These are phyloP conservation scores for Psilocybe sp. DNA, from an alignment of 768 basidiomycete genomes.

Conservation along the genomic window DNA sequence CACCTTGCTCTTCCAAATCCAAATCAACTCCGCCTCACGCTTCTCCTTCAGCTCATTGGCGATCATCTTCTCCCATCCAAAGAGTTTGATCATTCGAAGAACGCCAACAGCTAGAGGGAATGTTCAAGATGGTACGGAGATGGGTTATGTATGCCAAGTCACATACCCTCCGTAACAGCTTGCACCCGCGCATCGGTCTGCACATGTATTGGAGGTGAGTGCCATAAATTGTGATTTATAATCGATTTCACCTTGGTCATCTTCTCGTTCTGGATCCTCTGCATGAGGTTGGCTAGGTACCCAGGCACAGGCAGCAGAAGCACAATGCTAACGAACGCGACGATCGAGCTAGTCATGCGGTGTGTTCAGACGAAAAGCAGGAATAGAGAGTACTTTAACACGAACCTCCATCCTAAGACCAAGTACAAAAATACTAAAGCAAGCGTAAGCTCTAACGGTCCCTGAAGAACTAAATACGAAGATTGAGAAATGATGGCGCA, in stretches of 20 bases:
- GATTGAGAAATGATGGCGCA: no score
- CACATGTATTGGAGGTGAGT: no score
- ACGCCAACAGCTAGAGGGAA: slow-evolving; percentile 45
- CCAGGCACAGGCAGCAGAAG: slow-evolving; percentile 60
- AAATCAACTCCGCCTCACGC: slow-evolving; percentile 59
- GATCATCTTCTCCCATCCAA: slow-evolving; percentile 65
- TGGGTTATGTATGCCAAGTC: background rate
- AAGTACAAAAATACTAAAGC: slow-evolving; percentile 40
- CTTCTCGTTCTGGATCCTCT: slow-evolving; percentile 41
- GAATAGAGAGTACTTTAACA: background rate
- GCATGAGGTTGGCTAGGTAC: slow-evolving; percentile 40
- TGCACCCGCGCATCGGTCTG: slow-evolving; percentile 58
- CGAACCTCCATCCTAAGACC: slow-evolving; percentile 42
- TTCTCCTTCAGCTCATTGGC: slow-evolving; percentile 51
- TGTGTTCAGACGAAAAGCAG: background rate
- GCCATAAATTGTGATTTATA: no score
- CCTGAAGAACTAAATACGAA: no score
- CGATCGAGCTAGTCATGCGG: slow-evolving; percentile 6
- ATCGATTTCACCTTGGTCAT: slow-evolving; percentile 32
- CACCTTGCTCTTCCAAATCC: slow-evolving; percentile 52
- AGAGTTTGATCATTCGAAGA: slow-evolving; percentile 69
- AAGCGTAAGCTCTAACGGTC: slow-evolving; percentile 17
- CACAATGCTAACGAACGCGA: slow-evolving; percentile 49
- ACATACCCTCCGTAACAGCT: slow-evolving; percentile 56
- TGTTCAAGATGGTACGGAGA: slow-evolving; percentile 8